Base-by-base conservation (phyloP, 768 basidiomycete species). In the Hygrophorus russula region DNA sequence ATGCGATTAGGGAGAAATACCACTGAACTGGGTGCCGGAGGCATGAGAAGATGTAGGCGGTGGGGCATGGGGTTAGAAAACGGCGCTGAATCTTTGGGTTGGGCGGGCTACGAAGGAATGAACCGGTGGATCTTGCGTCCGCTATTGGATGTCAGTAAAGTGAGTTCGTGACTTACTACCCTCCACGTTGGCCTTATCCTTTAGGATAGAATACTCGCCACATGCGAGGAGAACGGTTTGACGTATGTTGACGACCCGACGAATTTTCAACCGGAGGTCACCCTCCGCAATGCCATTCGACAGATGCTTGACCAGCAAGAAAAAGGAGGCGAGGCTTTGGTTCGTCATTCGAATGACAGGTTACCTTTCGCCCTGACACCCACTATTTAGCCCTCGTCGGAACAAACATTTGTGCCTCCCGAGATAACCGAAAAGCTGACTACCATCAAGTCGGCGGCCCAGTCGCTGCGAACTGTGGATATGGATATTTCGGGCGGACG, bases 191-290 rank as follows among this genome's bases (percentile, higher is more conserved):
- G 15, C 20, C 8, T 7, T 45, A 14, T 15, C 13, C 17, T 30
- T 24, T 27, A 91, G 88, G 78, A 82, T 42, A 76, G 86, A 46
- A 73, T 91, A n/a, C 59, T 90, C 1, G 81, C 79, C 6, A 91
- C 88, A 0, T 90, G 87, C 50, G 69, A 78, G 36, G 74, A 62
- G 9, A 65, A 86, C 48, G 56, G 60, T 1, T 57, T 89, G 6
- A 62, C 68, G 45, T 91, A 80, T 57, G 67, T 81, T 33, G 61
- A 64, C 14, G 88, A 91, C 53, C 58, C 63, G 0, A 82, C 85
- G 13, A 91, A 91, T 54, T 77, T 80, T 44, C 79, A 88, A 50
- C 82, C 86, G 2, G 68, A 70, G 4, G 46, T 84, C 33, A 88
- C 88, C 0, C 58, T 78, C 29, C 71, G 88, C 13, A 91, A 91